Evolutionary conservation across 1,284 basidiomycete genomes (phyloP).

Genomic region (Tilletia setariae): DNA sequence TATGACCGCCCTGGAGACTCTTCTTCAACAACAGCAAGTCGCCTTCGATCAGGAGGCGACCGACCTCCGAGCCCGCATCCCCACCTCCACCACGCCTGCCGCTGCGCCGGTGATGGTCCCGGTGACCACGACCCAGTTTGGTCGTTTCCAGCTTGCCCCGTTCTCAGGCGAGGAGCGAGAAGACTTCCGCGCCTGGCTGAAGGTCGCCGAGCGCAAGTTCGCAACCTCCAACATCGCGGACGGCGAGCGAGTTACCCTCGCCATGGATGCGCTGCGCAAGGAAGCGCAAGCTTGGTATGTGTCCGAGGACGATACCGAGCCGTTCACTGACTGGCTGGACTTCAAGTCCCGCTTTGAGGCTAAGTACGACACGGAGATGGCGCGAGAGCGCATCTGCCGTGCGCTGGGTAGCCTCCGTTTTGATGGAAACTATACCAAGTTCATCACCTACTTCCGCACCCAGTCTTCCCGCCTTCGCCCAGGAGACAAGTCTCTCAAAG

Average conservation of each 20-base stretch:
- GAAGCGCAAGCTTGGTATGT: background rate
- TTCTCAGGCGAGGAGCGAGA: background rate
- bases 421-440: background rate
- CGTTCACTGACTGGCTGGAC: background rate
- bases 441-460: background rate
- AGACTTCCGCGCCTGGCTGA: background rate
- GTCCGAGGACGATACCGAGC: background rate
- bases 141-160: background rate
- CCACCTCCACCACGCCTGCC: background rate
- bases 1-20: no score
- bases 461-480: background rate
- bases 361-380: background rate
- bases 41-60: background rate
- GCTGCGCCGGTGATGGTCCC: background rate
- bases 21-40: no score
- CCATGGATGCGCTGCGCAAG: background rate
- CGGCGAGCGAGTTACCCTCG: background rate
- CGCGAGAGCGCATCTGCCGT: background rate
- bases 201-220: no score
- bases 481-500: slow-evolving; percentile 1
- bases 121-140: background rate
- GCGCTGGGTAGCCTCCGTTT: background rate
- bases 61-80: background rate
- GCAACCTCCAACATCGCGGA: background rate
- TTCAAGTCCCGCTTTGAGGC: background rate